Conservation (phyloP, 306 rosid species). For the Cyamopsis tetragonoloba region DNA sequence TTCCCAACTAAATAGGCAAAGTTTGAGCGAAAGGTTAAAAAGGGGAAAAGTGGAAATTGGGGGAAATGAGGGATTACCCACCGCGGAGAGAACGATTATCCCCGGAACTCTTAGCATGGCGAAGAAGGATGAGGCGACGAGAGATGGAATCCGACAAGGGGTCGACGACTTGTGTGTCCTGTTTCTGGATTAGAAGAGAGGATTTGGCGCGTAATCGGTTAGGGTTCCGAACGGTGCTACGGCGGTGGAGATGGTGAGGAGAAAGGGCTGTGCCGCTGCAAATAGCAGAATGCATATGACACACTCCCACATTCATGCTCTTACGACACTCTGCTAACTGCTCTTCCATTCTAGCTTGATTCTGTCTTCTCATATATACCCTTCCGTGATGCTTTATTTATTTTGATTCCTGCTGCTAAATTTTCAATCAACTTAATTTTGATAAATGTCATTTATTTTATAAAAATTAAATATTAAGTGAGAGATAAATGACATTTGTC, state of each 20-base stretch:
- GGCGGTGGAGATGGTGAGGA: background rate
- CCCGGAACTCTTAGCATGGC: slow-evolving; percentile 83
- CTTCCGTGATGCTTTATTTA: background rate
- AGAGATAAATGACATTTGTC: no score
- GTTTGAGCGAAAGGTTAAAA: background rate
- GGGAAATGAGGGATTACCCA: background rate
- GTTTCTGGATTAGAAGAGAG: slow-evolving; percentile 49
- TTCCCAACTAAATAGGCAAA: background rate
- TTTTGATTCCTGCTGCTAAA: no score
- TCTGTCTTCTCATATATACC: no score
- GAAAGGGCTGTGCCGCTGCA: background rate
- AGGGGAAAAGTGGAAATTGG: background rate
- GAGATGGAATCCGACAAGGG: slow-evolving; percentile 43
- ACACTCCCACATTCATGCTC: slow-evolving; percentile 16
- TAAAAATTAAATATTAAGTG: no score
- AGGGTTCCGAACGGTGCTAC: slow-evolving; percentile 32
- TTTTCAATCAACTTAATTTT: no score
- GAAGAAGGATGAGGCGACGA: slow-evolving; percentile 94
- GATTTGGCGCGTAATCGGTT: slow-evolving; percentile 34
- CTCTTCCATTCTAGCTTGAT: no score
- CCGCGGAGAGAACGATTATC: slow-evolving; percentile 70
- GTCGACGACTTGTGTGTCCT: slow-evolving; percentile 37
- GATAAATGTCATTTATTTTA: no score
- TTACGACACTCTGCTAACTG: background rate
- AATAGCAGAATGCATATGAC: slow-evolving; percentile 29